Evolutionary conservation across 371 early-diverging fungal genomes (phyloP).

Genomic region (Funneliformis caledonium): DNA sequence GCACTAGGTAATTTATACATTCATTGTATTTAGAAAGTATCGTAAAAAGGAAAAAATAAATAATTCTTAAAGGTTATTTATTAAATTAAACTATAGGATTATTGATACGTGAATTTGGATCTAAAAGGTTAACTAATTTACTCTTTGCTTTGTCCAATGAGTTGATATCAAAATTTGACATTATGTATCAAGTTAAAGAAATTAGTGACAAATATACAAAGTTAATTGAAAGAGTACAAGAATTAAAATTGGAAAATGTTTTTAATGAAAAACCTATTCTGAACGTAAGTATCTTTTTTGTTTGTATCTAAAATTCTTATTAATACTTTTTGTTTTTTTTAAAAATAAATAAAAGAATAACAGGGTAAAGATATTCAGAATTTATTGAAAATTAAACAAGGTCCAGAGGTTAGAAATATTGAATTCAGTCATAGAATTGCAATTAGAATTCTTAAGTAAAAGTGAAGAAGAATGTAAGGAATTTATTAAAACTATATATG

Average conservation of each 20-base stretch:
- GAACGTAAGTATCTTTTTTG: constrained; percentile 55
- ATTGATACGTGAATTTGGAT: constrained; percentile 58
- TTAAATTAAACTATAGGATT: constrained; percentile 48
- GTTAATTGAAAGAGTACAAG: constrained; percentile 47
- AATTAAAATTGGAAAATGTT: constrained; percentile 58
- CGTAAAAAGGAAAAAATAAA: constrained; percentile 17
- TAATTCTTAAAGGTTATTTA: constrained; percentile 34
- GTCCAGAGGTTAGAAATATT: constrained; percentile 64
- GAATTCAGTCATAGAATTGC: constrained; percentile 72
- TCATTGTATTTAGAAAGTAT: neutral
- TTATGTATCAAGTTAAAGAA: constrained; percentile 19
- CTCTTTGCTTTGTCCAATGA: constrained; percentile 63
- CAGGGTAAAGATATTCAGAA: constrained; percentile 66
- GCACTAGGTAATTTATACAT: constrained; percentile 48
- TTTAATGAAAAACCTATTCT: constrained; percentile 66
- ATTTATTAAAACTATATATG: constrained; percentile 50
- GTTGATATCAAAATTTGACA: constrained; percentile 45
- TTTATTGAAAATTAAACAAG: constrained; percentile 66
- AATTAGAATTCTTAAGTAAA: constrained; percentile 68
- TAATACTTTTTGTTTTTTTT: neutral
- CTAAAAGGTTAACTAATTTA: constrained; percentile 69
- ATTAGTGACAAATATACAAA: constrained; percentile 48
- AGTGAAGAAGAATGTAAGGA: constrained; percentile 60
- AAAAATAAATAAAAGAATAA: neutral
- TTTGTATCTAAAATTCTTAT: neutral